These are phyloP conservation scores for Trichoderma guizhouense DNA, from an alignment of 2,329 filamentous ascomycete genomes.

Conservation along the genomic window DNA sequence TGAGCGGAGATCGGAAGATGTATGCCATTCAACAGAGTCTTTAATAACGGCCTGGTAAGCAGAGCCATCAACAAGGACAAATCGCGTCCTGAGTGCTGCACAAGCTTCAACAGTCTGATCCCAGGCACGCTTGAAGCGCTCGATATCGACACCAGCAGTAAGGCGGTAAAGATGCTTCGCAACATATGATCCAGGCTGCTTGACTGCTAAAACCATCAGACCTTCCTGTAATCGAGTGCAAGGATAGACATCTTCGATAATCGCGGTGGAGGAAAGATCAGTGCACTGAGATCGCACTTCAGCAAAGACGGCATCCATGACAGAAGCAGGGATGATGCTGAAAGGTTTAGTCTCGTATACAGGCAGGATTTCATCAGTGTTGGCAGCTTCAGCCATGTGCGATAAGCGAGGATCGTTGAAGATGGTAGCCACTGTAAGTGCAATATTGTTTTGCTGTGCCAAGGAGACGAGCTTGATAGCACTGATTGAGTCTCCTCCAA, in stretches of 20 bases:
- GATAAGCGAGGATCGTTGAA: slow-evolving; percentile 15
- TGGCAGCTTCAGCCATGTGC: slow-evolving; percentile 10
- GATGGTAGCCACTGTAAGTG: slow-evolving; percentile 11
- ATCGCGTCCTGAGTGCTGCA: slow-evolving; percentile 23
- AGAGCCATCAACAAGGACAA: slow-evolving; percentile 20
- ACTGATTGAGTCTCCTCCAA: slow-evolving; percentile 42
- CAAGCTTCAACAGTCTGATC: slow-evolving; percentile 20
- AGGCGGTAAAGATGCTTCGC: slow-evolving; percentile 21
- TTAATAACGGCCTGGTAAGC: slow-evolving; percentile 19
- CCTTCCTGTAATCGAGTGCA: slow-evolving; percentile 39
- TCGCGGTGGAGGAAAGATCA: neutral
- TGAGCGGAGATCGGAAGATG: neutral
- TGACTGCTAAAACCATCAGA: slow-evolving; percentile 29
- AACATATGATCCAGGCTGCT: slow-evolving; percentile 25
- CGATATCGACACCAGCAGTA: slow-evolving; percentile 9
- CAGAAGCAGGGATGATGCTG: neutral
- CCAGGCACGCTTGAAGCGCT: slow-evolving; percentile 22
- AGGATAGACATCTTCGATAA: slow-evolving; percentile 33
- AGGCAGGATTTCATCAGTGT: neutral
- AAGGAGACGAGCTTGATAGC: slow-evolving; percentile 11
- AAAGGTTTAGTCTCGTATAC: slow-evolving; percentile 15
- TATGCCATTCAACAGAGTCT: slow-evolving; percentile 1
- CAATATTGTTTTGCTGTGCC: slow-evolving; percentile 6
- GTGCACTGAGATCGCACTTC: slow-evolving; percentile 4
- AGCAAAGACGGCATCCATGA: neutral